Conservation (phyloP, 1,284 basidiomycete species). For the Pyrrhoderma noxium region DNA sequence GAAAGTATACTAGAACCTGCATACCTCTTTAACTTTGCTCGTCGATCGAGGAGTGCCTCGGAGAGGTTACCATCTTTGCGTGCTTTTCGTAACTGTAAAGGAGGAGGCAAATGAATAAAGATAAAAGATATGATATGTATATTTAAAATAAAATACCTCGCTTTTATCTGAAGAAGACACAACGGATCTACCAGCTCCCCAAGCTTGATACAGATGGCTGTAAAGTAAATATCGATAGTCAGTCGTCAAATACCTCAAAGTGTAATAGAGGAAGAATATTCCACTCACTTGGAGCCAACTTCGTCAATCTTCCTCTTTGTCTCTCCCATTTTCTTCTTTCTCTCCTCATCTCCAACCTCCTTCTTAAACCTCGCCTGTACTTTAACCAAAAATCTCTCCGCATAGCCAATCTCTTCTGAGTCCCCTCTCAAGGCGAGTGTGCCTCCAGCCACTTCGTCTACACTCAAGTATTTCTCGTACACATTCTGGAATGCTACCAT, state of each 20-base stretch:
- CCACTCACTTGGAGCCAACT: slow-evolving; percentile 58
- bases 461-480: slow-evolving; percentile 75
- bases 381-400: slow-evolving; percentile 81
- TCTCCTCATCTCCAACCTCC: slow-evolving; percentile 78
- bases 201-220: slow-evolving; percentile 77
- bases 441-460: slow-evolving; percentile 82
- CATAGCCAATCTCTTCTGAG: slow-evolving; percentile 72
- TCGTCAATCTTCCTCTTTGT: slow-evolving; percentile 53
- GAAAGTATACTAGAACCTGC: no score
- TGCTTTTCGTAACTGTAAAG: slow-evolving; percentile 69
- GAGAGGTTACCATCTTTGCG: slow-evolving; percentile 82
- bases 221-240: slow-evolving; percentile 9
- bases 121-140: slow-evolving; percentile 11
- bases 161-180: slow-evolving; percentile 66
- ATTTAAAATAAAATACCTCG: slow-evolving; percentile 39
- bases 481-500: slow-evolving; percentile 81
- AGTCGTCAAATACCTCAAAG: no score
- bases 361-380: slow-evolving; percentile 87
- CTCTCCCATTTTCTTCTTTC: slow-evolving; percentile 54
- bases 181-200: slow-evolving; percentile 77
- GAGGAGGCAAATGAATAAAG: slow-evolving; percentile 2
- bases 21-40: slow-evolving; percentile 88
- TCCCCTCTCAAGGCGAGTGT: slow-evolving; percentile 72
- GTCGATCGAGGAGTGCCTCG: slow-evolving; percentile 83
- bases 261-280: slow-evolving; percentile 9